Base-by-base conservation (phyloP, 1,284 basidiomycete genomes). In the Leccinum cinnamomeum region DNA sequence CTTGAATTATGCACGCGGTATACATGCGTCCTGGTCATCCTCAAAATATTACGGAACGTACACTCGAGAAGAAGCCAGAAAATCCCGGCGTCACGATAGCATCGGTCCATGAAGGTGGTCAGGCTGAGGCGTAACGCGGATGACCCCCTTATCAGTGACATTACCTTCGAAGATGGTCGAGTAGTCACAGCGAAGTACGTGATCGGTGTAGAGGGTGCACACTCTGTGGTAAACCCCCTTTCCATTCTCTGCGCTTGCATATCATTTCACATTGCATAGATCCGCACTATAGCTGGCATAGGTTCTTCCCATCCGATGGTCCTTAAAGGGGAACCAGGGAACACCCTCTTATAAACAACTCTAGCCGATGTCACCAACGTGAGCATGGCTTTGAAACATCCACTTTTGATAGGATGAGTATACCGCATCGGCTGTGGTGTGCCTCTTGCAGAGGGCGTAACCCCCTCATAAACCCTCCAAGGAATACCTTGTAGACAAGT, bases 21-120 rank as follows among this genome's bases (percentile, higher is more conserved):
- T 65, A 79, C 84, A 0, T 84, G 77, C 58, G 71, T 74, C 6
- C 56, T 84, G 11, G 50, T 80, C 28, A 67, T 84, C 18, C 77
- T 83, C 7, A 85, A 87, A 64, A 75, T 51, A 61, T 78, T 41
- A 84, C 82, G 0, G 85, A 87, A 64, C 67, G 71, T 11, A 68
- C 79, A 3, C 72, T 87, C 2, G 69, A 68, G 3, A 69, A 77
- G 7, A 75, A 76, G 37, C 64, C 83, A 7, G 59, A 70, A 64
- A 75, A 11, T 58, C 72, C 65, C 3, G 69, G 68, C 2, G 60
- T 69, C 6, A 56, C 58, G 84, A 0, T 76, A 78, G 12, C 35
- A 35, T 35, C 12, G 35, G 35, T 14, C 35, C 35, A 35, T 35
- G 35, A 35, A 35, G 12, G 35, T 6, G 35, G 35, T 12, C 12